These are phyloP conservation scores for Aaosphaeria arxii DNA, from an alignment of 2,329 filamentous ascomycete species.

Conservation along the genomic window DNA sequence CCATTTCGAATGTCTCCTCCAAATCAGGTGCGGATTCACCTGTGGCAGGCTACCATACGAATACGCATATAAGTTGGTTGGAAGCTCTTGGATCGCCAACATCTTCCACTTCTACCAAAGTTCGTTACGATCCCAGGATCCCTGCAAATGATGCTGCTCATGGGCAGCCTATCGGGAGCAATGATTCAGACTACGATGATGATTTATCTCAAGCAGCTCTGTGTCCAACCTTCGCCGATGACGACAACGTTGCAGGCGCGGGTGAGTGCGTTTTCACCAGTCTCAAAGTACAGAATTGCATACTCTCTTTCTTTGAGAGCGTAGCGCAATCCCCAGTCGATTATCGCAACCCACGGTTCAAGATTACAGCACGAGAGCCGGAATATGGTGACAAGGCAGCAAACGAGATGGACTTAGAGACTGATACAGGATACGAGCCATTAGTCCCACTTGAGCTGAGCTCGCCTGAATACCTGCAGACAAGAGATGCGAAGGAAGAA, in stretches of 20 bases:
- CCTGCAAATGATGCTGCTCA: neutral
- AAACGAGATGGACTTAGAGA: neutral
- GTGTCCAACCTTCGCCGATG: conserved; percentile 59
- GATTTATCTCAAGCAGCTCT: neutral
- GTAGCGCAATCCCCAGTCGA: conserved; percentile 47
- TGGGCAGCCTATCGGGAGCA: neutral
- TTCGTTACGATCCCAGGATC: neutral
- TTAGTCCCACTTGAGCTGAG: conserved; percentile 10
- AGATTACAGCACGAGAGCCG: conserved; percentile 14
- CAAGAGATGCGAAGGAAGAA: conserved; percentile 6
- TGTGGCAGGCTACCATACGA: neutral
- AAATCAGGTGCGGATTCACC: conserved; percentile 4
- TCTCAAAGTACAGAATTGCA: conserved; percentile 50
- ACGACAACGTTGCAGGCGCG: conserved; percentile 57
- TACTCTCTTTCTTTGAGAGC: conserved; percentile 62
- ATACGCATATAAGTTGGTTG: conserved; percentile 8
- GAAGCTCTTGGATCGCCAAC: conserved; percentile 1
- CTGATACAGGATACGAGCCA: neutral
- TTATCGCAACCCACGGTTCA: conserved; percentile 29
- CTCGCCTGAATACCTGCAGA: conserved; percentile 11
- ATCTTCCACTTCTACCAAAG: neutral
- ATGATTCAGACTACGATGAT: neutral
- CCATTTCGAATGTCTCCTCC: neutral
- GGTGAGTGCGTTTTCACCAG: conserved; percentile 59
- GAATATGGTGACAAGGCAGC: conserved; percentile 3